A percentile compares a stretch with the other conserved stretches of the same genome.
Conservation (phyloP, 73 alveolate genomes). For the Vitrella brassicaformis region DNA sequence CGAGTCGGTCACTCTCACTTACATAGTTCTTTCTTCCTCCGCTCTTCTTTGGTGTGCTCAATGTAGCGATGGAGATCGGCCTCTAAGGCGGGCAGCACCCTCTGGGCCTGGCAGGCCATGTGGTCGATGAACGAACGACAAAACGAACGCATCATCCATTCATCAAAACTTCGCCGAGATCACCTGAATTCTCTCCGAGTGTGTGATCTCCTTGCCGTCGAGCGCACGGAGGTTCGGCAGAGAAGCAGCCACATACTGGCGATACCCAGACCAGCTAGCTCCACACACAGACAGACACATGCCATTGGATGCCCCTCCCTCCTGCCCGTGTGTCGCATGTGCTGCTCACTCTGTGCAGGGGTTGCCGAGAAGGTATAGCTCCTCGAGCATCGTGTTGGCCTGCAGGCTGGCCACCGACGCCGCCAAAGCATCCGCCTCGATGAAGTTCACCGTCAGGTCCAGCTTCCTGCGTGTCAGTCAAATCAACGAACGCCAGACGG, state of each 20-base stretch:
- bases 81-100: conserved; percentile 36
- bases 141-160: too few relatives aligned
- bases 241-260: conserved; percentile 61
- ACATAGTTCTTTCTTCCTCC: conserved; percentile 42
- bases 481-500: too few relatives aligned
- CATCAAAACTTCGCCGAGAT: too few relatives aligned
- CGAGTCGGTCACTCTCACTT: too few relatives aligned
- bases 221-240: conserved; percentile 60
- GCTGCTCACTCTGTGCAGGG: conserved; percentile 77
- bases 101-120: too few relatives aligned
- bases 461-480: conserved; percentile 50
- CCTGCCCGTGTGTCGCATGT: neutral
- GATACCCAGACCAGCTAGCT: conserved; percentile 65
- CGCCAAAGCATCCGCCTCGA: conserved; percentile 67
- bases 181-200: conserved; percentile 76
- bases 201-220: conserved; percentile 83
- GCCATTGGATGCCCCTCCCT: neutral
- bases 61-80: conserved; percentile 50
- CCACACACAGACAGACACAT: neutral
- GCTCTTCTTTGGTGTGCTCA: conserved; percentile 46
- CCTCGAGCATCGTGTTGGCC: conserved; percentile 40
- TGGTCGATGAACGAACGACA: too few relatives aligned
- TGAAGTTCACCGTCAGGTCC: conserved; percentile 86
- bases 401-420: conserved; percentile 46
- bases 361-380: conserved; percentile 83